Base-by-base conservation (phyloP, 805 yeast species). In the Pichia thaimueangensis region DNA sequence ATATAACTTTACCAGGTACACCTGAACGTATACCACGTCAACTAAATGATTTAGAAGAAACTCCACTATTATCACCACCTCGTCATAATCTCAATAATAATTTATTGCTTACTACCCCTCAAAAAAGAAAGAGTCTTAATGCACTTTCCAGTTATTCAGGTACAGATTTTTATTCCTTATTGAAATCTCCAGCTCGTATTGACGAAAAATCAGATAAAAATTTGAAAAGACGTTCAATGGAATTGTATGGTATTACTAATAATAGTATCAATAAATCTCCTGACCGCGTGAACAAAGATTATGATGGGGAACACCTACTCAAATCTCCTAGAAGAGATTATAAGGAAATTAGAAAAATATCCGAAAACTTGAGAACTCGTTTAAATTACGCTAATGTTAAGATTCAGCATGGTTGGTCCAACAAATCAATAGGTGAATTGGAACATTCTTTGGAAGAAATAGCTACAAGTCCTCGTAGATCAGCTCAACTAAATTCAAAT, bases 321-420 rank as follows among this genome's bases (percentile, higher is more conserved):
- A 38, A 52, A 51, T 47, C 52, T 10, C 52, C 52, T 10, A 39
- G 31, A 20, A 39, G 43, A 29, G 36, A 59, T 32, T 59, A 60
- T 33, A 48, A 48, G 12, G 65, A 64, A 32, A 59, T 64, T 12
- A 61, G 59, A 38, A 63, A 61, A 46, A 62, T 64, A 15, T 60
- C 65, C 3, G 64, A 62, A 21, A 63, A 62, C 41, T 55, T 64
- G 34, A 60, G 60, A 33, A 58, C 68, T 11, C 45, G 67, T 35
- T 55, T 64, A 29, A 63, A 60, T 33, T 63, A 64, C 41, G 68
- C 68, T 5, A 59, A 59, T 43, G 38, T 60, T 17, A 64, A 64
- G 48, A 59, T 64, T 17, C 65, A 64, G 45, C 57, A 64, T 45
- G 67, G 67, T 3, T 61, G 64, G 64, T 57, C 59, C 8, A 47